Conservation (phyloP, 2,329 filamentous ascomycete species). For the Botrytis paeoniae region DNA sequence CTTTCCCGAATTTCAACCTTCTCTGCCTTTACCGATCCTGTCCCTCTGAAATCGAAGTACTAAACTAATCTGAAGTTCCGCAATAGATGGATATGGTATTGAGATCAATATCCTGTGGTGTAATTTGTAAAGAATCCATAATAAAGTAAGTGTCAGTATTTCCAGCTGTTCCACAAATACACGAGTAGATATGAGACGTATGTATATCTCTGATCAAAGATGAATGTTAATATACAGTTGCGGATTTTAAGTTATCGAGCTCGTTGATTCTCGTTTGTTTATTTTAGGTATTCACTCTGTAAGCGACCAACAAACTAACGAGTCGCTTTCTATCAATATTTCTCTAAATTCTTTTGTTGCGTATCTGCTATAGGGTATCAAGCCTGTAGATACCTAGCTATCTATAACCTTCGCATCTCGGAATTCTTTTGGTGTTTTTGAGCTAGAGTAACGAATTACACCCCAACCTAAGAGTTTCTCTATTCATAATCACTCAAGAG, state of each 20-base stretch:
- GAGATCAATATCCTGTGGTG: background rate
- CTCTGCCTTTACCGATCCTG: background rate
- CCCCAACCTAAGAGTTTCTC: background rate
- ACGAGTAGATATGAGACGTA: background rate
- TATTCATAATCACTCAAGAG: background rate
- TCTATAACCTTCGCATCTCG: background rate
- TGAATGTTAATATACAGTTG: background rate
- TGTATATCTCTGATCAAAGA: background rate
- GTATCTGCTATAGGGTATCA: background rate
- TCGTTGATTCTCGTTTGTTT: background rate
- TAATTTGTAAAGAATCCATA: background rate
- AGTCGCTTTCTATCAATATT: background rate
- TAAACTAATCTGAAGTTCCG: background rate
- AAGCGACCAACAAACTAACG: background rate
- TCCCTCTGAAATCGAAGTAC: background rate
- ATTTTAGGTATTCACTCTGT: background rate
- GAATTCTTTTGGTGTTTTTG: background rate
- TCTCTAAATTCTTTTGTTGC: background rate
- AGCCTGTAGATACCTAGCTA: background rate
- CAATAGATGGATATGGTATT: background rate
- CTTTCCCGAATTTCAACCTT: background rate
- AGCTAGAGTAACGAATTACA: background rate
- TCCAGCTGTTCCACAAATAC: background rate
- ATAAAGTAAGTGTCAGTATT: background rate
- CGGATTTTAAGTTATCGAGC: background rate